Evolutionary conservation across 345 rosid genomes (phyloP).

Genomic region (Syzygium oleosum): DNA sequence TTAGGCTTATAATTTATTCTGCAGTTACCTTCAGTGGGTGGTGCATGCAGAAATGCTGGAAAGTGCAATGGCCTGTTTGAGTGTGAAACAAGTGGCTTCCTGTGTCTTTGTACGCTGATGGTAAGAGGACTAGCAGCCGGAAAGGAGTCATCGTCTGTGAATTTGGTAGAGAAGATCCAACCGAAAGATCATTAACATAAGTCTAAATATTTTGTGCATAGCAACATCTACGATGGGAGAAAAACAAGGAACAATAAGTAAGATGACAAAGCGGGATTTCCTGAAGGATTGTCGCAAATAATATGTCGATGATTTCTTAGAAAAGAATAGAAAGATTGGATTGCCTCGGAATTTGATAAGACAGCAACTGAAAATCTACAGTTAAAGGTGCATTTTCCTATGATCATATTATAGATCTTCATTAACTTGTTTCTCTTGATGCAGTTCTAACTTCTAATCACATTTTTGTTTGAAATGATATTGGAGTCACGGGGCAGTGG

Average conservation of each 20-base stretch:
- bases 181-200: not conserved
- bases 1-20: not conserved
- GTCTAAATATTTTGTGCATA: not conserved
- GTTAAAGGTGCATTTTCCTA: not conserved
- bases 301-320: not conserved
- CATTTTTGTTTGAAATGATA: not conserved
- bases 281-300: not conserved
- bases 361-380: not conserved
- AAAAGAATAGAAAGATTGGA: not conserved
- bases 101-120: constrained; percentile 15
- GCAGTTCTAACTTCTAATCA: not conserved
- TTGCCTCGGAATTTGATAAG: not conserved
- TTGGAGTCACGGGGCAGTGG: not conserved
- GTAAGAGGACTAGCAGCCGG: constrained; percentile 11
- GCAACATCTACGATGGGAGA: not conserved
- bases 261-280: not conserved
- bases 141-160: constrained; percentile 17
- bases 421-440: not conserved
- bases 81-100: constrained; percentile 11
- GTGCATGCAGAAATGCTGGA: constrained; percentile 8
- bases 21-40: constrained; percentile 1
- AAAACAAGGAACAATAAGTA: not conserved
- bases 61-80: constrained; percentile 5
- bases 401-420: not conserved
- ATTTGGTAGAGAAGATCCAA: constrained; percentile 7